phyloP scores from a whole-genome alignment of 768 basidiomycete species.

The Tulasnella sp. region DNA sequence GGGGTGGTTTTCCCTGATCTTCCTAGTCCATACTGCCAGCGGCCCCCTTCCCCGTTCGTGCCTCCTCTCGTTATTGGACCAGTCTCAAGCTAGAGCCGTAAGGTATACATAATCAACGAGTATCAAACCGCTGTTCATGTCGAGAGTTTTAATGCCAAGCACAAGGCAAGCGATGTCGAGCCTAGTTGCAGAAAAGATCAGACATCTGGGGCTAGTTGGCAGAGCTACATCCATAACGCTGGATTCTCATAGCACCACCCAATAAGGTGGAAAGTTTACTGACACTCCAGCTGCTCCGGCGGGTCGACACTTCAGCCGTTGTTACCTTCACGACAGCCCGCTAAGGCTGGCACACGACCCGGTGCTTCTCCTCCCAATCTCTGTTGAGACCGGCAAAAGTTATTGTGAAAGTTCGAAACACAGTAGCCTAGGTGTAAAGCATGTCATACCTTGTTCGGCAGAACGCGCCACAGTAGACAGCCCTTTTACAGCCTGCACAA shows the following conservation, averaged over 20 bases:
- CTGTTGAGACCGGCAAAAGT: neutral
- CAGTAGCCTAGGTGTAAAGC: too few relatives aligned
- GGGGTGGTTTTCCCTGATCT: neutral
- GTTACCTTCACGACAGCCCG: neutral
- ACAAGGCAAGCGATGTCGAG: neutral
- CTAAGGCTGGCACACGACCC: neutral
- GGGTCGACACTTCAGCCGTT: neutral
- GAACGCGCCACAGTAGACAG: too few relatives aligned
- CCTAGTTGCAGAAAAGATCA: neutral
- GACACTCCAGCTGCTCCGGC: neutral
- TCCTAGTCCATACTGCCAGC: neutral
- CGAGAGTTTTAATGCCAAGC: neutral
- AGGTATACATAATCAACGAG: neutral
- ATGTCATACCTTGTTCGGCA: too few relatives aligned
- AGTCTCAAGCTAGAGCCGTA: neutral
- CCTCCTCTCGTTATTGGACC: neutral
- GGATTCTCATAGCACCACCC: neutral
- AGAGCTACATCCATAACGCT: neutral
- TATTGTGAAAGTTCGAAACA: too few relatives aligned
- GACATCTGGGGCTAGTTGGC: neutral
- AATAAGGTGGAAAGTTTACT: neutral
- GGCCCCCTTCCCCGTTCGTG: neutral
- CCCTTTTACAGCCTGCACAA: neutral
- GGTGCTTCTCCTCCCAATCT: neutral
- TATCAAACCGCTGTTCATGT: neutral